Percentiles rank a stretch among this genome's conserved stretches.
Conservation (phyloP, 768 basidiomycete genomes). For the Cytidiella melzeri region DNA sequence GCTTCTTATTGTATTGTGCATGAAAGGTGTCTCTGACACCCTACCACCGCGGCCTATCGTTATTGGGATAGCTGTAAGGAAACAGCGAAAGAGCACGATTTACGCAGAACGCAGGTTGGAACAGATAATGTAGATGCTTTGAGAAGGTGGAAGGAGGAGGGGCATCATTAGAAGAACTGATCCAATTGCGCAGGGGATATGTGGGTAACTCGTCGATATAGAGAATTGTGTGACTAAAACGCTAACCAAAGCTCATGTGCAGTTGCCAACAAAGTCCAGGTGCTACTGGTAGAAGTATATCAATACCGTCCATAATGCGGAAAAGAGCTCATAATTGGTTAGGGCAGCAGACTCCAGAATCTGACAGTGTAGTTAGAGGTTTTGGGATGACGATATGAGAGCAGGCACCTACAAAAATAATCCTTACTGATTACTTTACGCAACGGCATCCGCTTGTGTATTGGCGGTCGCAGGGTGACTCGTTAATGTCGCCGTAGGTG, state of each 20-base stretch:
- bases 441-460: neutral
- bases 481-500: conserved; percentile 2
- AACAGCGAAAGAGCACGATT: too few relatives aligned
- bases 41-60: too few relatives aligned
- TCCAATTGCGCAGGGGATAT: neutral
- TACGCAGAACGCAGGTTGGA: too few relatives aligned
- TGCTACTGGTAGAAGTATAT: neutral
- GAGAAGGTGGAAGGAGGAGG: too few relatives aligned
- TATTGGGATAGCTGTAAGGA: too few relatives aligned
- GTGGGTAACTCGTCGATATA: neutral
- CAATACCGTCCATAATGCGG: neutral
- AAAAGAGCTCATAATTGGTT: neutral
- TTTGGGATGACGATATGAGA: neutral
- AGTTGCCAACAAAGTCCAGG: neutral
- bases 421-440: too few relatives aligned
- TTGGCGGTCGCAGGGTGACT: neutral
- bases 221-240: neutral
- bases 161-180: neutral
- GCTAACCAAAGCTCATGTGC: neutral
- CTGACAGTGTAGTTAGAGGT: neutral
- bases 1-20: too few relatives aligned
- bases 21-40: too few relatives aligned
- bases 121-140: too few relatives aligned
- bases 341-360: neutral
- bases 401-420: too few relatives aligned